phyloP scores from a whole-genome alignment of 2,329 filamentous ascomycete genomes.

The Aspergillus sp. region DNA sequence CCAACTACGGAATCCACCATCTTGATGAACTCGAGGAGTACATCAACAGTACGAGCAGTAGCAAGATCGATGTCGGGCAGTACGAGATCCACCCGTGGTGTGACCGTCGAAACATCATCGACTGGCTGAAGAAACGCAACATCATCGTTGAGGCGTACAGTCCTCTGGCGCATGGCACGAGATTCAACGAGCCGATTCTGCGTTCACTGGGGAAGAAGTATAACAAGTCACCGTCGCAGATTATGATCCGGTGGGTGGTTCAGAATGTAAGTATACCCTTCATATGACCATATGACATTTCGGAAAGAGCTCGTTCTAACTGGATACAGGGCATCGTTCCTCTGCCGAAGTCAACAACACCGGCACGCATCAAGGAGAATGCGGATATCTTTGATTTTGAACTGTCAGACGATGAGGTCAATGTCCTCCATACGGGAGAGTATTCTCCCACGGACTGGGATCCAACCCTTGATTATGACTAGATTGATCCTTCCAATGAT shows the following conservation, averaged over 20 bases:
- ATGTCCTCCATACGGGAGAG: constrained; percentile 45
- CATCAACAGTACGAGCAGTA: constrained; percentile 52
- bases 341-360: constrained; percentile 55
- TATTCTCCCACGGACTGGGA: constrained; percentile 55
- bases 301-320: not conserved
- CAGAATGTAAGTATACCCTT: constrained; percentile 57
- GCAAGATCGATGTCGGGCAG: constrained; percentile 66
- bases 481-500: not conserved
- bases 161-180: constrained; percentile 61
- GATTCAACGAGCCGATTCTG: constrained; percentile 61
- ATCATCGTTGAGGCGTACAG: constrained; percentile 75
- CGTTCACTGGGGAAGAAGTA: constrained; percentile 58
- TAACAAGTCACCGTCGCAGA: constrained; percentile 60
- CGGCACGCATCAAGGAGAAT: constrained; percentile 54
- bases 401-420: constrained; percentile 50
- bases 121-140: constrained; percentile 55
- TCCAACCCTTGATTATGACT: constrained; percentile 35
- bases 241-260: constrained; percentile 69
- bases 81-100: constrained; percentile 80
- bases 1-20: constrained; percentile 70
- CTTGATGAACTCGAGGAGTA: constrained; percentile 54
- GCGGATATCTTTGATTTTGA: constrained; percentile 54
- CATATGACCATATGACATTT: not conserved
- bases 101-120: constrained; percentile 58
- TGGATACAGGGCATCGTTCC: constrained; percentile 48